Evolutionary conservation across 257 asterid species (phyloP).

Genomic region (Plantago major): DNA sequence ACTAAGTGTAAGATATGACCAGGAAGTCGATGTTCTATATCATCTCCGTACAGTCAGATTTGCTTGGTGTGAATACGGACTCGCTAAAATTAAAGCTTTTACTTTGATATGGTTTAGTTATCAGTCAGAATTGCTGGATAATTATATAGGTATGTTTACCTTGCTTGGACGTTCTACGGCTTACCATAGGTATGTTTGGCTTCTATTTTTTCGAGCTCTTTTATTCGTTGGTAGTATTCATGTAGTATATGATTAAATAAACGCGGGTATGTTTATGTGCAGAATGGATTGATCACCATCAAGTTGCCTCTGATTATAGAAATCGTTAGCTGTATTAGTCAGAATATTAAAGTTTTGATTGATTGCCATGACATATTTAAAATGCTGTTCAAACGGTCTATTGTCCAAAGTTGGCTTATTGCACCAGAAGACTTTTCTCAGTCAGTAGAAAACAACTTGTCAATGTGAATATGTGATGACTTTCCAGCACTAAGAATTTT

Average conservation of each 20-base stretch:
- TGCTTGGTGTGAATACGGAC: too few species aligned
- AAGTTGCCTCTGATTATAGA: background rate
- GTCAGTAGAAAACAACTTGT: too few species aligned
- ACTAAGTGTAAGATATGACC: background rate
- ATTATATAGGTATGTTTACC: background rate
- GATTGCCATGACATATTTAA: background rate
- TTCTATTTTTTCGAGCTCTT: background rate
- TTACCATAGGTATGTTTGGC: background rate
- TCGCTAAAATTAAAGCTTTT: too few species aligned
- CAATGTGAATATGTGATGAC: too few species aligned
- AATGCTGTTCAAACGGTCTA: background rate
- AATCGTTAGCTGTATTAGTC: background rate
- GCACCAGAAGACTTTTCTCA: background rate
- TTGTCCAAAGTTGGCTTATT: background rate
- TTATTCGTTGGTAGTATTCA: background rate
- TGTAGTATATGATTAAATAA: background rate
- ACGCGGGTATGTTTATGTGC: background rate
- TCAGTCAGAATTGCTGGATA: too few species aligned
- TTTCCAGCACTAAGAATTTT: too few species aligned
- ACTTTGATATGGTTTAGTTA: too few species aligned
- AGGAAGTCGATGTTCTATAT: too few species aligned
- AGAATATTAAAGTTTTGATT: background rate
- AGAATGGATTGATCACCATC: background rate
- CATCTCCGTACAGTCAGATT: too few species aligned
- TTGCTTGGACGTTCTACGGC: background rate